Base-by-base conservation (phyloP, 129 eudicot genomes). In the Smallanthus sonchifolius region DNA sequence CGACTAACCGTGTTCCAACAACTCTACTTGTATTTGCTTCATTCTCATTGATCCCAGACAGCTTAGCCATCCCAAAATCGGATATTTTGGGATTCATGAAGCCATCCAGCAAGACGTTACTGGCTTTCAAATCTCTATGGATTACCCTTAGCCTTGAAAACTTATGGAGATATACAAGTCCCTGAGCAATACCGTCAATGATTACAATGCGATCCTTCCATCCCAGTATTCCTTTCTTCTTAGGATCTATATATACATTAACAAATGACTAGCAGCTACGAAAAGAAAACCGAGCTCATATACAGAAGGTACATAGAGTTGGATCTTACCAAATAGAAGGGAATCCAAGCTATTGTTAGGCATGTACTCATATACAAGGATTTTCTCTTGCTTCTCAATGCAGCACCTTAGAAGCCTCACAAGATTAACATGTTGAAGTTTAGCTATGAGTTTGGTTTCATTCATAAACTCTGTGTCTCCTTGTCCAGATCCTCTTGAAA, bases 111-210 rank as follows among this genome's bases (percentile, higher is more conserved):
- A 82, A 76, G 69, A 82, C 75, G 57, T 82, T 85, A 67, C 84
- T 75, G 2, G 89, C 80, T 75, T 82, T 85, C 32, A 85, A 10
- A 20, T 85, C 86, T 77, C 86, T 70, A 63, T 85, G 89, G 37
- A 81, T 74, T 20, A 81, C 78, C 69, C 43, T 73, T 19, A 81
- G 75, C 67, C 85, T 72, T 15, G 88, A 84, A 54, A 73, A 82
- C 56, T 69, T 82, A 45, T 84, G 88, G 57, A 81, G 88, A 80
- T 84, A 84, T 4, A 84, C n/a, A 79, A 84, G 68, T n/a, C 88
- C 88, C 19, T 82, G 83, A 15, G 88, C 85, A 62, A 84, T 81
- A 78, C 85, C 88, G n/a, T 80, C 64, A 20, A 84, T 81, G 49
- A 84, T 80, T 19, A 55, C 65, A 40, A 77, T 55, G 3, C 81